Evolutionary conservation across 768 basidiomycete genomes (phyloP), one percentile per base, ranked within the genome.

Genomic region (Tremella fuciformis): DNA sequence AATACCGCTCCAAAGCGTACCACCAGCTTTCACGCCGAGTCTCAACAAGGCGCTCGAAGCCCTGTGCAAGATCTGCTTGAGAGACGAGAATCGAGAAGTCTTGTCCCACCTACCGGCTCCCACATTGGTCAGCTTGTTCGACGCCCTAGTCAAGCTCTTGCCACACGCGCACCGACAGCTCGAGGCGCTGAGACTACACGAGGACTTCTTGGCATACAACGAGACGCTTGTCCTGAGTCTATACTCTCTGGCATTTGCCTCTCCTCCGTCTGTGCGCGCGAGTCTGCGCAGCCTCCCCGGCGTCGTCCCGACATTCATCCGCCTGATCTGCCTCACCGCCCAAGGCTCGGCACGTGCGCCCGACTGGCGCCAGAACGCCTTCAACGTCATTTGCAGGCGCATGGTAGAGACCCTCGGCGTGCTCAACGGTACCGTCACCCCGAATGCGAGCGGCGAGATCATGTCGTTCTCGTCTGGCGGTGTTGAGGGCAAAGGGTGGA

Each of bases 181-280:
- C 42, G 68, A 73, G 18, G 59, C 76, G 22, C 57, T 78, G 49
- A 49, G 58, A 21, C 63, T 73, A 78, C 84, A 69, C 77, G 89
- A 69, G 69, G 78, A 66, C 19, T 91, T 88, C 85, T 75, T 92
- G 46, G 84, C 84, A 41, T 88, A 89, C 75, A 77, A 89, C 62
- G 89, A 93, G 80, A 88, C 88, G 65, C 79, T 82, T 53, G 80
- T 88, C 47, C 84, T 92, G 81, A 83, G 84, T n/a, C 82, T 96
- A 41, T 97, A 96, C 78, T 86, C 86, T 38, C 79, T 97, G 62
- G 84, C 86, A 21, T 97, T 91, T 80, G 80, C 93, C 55, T 84
- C 91, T 2, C 83, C 91, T 1, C 85, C 86, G 2, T 80, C 83
- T 24, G 71, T 93, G 62, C 91, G 93, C 78, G 80, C 81, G 54